Evolutionary conservation across 169 alveolate genomes (phyloP), one percentile per base, ranked within the genome.

Genomic region (Toxoplasma gondii): DNA sequence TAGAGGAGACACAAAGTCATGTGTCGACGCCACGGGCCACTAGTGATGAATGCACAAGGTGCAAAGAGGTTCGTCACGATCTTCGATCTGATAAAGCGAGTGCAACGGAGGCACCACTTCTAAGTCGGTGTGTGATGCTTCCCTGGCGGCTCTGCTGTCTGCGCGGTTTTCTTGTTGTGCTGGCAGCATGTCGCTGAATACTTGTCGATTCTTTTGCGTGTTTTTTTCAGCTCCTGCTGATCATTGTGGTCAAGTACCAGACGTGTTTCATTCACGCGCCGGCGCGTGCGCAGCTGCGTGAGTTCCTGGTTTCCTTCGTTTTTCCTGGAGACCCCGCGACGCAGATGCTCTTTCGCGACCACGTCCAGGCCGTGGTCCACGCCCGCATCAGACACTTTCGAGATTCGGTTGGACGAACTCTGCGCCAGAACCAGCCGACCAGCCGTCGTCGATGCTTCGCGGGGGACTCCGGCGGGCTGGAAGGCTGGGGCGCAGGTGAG

Each of bases 181-280:
- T n/a, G n/a, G n/a, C n/a, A n/a, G n/a, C 58, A 7, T 12, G 58
- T 49, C 22, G 58, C 58, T 49, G 58, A 49, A 12, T 7, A 49
- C 4, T 12, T 12, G 58, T 49, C 58, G 58, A 49, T 12, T 49
- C 12, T 12, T 49, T 12, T 49, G 58, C 12, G 58, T 49, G 4
- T 41, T 22, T 12, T 43, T 22, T 27, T 2, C 90, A 82, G 90
- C 90, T 82, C 24, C 29, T 82, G 90, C 29, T 82, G 90, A 82
- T 82, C 90, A 82, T 82, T 24, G 90, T 82, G 69, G 90, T 82
- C 41, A 82, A 82, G 90, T 82, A 41, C 64, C 90, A 82, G 41
- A 82, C 90, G 67, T 82, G 90, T 43, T 82, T 82, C 67, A 82
- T 82, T 19, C 90, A 82, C 90, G 90, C 90, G 1, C 90, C 90